A percentile compares a stretch with the other conserved stretches of the same genome.
Evolutionary conservation across 1,284 basidiomycete genomes (phyloP).

Genomic region (Microbotryum violaceum): DNA sequence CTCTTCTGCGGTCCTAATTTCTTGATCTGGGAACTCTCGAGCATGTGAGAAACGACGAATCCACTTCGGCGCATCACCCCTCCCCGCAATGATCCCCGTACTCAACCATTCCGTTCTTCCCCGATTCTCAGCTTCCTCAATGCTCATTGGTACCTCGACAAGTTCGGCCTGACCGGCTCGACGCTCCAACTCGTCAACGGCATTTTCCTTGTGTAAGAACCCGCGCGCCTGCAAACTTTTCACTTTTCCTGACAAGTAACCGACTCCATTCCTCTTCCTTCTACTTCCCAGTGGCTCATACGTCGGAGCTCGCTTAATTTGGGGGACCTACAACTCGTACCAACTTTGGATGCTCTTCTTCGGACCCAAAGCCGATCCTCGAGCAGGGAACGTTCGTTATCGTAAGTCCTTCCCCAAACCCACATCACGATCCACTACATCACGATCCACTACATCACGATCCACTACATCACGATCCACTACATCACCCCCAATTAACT

Average conservation of each 20-base stretch:
- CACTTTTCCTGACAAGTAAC: neutral
- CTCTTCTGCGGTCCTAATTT: conserved; percentile 41
- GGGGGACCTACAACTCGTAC: conserved; percentile 39
- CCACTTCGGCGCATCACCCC: too few species aligned
- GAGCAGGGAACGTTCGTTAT: neutral
- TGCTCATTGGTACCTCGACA: conserved; percentile 43
- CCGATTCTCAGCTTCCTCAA: conserved; percentile 37
- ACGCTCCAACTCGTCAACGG: conserved; percentile 38
- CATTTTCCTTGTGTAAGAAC: conserved; percentile 20
- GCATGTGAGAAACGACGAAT: too few species aligned
- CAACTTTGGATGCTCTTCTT: conserved; percentile 22
- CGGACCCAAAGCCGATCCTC: conserved; percentile 7
- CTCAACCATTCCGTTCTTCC: neutral
- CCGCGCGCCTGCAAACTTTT: neutral
- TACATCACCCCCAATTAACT: conserved; percentile 20
- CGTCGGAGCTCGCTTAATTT: conserved; percentile 38
- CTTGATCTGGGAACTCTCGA: conserved; percentile 32
- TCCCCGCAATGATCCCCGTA: neutral
- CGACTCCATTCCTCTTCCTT: neutral
- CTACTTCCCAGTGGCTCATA: conserved; percentile 28
- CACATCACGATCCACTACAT: too few species aligned
- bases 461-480: too few species aligned
- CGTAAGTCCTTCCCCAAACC: too few species aligned
- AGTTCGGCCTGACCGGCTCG: conserved; percentile 38
- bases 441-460: too few species aligned